Base-by-base conservation (phyloP, 2,329 filamentous ascomycete genomes). In the Hypoxylon sp. region DNA sequence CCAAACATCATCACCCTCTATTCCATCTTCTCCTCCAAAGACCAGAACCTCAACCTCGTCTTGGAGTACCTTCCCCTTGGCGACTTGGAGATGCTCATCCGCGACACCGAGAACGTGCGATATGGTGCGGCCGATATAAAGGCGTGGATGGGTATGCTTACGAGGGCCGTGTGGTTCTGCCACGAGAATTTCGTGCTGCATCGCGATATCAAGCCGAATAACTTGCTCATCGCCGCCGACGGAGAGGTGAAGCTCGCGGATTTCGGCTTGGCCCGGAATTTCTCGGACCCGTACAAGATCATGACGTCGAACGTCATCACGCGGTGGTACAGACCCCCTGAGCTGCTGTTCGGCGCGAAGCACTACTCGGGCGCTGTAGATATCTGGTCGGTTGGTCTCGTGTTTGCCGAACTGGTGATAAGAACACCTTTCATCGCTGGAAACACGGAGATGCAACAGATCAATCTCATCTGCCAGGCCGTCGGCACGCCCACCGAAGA, bases 121-220 rank as follows among this genome's bases (percentile, higher is more conserved):
- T 98, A 98, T 74, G 90, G 90, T 60, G 85, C 87, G 9, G 90
- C 91, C 15, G 95, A 99, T 74, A 92, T 98, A 75, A 99, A 99
- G 75, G 90, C 92, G 13, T 99, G 95, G 95, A 96, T 97, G 88
- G 91, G 90, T 63, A 98, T 98, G 95, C 83, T 98, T n/a, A 85
- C 85, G 23, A 88, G 94, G 37, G 95, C 90, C 21, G 87, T 98
- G 23, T 96, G 92, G 88, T 99, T 96, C 80, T 98, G 95, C 75
- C 95, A 99, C 75, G 91, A 93, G 72, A 96, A 95, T 74, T 94
- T 89, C 69, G 86, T 99, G 15, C 83, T 99, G 24, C 95, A 99
- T 77, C 91, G 95, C 68, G 95, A 99, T 80, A 98, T 99, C 81
- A 99, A 99, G 78, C 94, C 94, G 43, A 98, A 98, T 84, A 99